Percentiles rank a stretch among this genome's conserved stretches.
phyloP scores from a whole-genome alignment of 345 rosid species.

The Conringia planisiliqua region DNA sequence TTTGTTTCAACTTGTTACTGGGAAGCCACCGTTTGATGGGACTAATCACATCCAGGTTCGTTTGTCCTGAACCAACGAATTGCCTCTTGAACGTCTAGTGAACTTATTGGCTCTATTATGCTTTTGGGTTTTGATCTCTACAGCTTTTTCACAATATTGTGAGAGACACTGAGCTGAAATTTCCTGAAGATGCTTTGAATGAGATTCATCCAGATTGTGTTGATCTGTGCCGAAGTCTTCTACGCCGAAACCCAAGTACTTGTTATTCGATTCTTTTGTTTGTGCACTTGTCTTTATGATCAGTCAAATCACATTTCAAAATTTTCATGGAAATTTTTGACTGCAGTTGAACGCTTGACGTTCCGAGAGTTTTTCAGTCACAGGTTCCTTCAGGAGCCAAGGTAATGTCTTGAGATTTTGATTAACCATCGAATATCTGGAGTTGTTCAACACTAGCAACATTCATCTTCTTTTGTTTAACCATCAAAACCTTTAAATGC shows the following conservation, averaged over 20 bases:
- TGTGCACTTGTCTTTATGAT: not conserved
- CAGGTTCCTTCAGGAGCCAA: constrained; percentile 52
- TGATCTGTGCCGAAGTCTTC: constrained; percentile 67
- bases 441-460: not conserved
- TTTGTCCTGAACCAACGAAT: not conserved
- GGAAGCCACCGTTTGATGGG: constrained; percentile 79
- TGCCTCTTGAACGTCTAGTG: constrained; percentile 12
- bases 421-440: not conserved
- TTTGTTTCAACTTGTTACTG: constrained; percentile 75
- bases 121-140: constrained; percentile 21
- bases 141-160: constrained; percentile 81
- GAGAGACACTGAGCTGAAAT: constrained; percentile 61
- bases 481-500: not conserved
- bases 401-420: constrained; percentile 40
- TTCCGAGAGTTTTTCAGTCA: constrained; percentile 77
- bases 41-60: constrained; percentile 63
- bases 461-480: not conserved
- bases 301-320: not conserved
- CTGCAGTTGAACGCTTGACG: constrained; percentile 63
- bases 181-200: constrained; percentile 54
- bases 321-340: not conserved
- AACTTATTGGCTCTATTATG: not conserved
- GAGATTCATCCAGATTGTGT: constrained; percentile 72
- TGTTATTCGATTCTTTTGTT: not conserved
- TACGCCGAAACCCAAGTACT: constrained; percentile 65